phyloP scores from a whole-genome alignment of 1,284 basidiomycete species.

The Ganoderma boninense region DNA sequence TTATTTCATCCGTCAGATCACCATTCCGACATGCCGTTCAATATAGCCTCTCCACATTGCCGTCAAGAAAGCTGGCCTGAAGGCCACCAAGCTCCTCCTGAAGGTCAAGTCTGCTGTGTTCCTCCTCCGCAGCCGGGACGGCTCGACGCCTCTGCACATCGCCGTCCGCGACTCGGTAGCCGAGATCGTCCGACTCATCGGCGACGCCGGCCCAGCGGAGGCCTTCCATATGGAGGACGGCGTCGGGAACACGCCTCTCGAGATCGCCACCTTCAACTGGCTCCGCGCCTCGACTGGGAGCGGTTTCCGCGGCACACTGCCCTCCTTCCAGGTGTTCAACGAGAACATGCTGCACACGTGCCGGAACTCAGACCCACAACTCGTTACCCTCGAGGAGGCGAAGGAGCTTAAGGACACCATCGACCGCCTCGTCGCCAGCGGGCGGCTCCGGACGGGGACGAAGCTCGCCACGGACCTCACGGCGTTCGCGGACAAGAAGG shows the following conservation, averaged over 20 bases:
- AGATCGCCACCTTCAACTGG: conserved; percentile 45
- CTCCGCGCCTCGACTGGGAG: conserved; percentile 27
- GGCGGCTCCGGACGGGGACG: conserved; percentile 43
- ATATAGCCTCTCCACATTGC: conserved; percentile 64
- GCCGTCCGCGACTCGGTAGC: conserved; percentile 46
- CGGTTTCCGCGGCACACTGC: conserved; percentile 11
- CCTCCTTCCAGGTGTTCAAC: not conserved
- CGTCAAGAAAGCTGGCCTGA: conserved; percentile 42
- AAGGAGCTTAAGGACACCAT: conserved; percentile 46
- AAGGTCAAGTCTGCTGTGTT: conserved; percentile 44
- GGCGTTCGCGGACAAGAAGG: conserved; percentile 45
- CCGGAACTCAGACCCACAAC: not conserved
- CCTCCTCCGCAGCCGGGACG: conserved; percentile 50
- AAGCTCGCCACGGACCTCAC: conserved; percentile 44
- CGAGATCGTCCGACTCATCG: conserved; percentile 48
- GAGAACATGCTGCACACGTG: not conserved
- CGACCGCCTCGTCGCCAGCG: conserved; percentile 43
- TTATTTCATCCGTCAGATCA: too few species aligned
- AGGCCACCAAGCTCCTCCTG: conserved; percentile 46
- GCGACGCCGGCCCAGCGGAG: conserved; percentile 47
- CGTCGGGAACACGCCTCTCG: conserved; percentile 61
- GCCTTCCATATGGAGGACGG: conserved; percentile 57
- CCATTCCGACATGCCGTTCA: not conserved
- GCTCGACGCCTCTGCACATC: conserved; percentile 56
- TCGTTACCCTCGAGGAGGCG: conserved; percentile 38